These are phyloP conservation scores for Candida easanensis DNA, from an alignment of 805 yeast species.

Conservation along the genomic window DNA sequence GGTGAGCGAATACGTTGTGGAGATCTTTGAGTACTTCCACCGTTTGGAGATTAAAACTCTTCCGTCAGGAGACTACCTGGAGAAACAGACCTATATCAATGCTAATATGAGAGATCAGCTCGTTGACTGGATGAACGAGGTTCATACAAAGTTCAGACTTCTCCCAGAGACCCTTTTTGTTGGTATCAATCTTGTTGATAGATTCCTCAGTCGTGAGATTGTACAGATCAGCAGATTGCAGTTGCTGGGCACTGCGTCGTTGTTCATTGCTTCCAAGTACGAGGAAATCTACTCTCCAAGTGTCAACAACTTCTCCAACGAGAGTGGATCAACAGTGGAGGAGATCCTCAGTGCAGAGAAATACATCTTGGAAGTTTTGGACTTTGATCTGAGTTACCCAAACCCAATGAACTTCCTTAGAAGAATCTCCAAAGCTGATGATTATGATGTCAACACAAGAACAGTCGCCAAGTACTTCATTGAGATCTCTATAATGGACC, in stretches of 20 bases:
- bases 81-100: slow-evolving; percentile 60
- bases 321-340: slow-evolving; percentile 76
- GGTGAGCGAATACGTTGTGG: slow-evolving; percentile 87
- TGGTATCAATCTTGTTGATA: slow-evolving; percentile 82
- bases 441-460: slow-evolving; percentile 79
- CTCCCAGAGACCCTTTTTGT: slow-evolving; percentile 82
- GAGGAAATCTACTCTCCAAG: slow-evolving; percentile 91
- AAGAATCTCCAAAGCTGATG: slow-evolving; percentile 87
- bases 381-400: slow-evolving; percentile 78
- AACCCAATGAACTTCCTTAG: slow-evolving; percentile 88
- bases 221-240: slow-evolving; percentile 80
- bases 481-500: slow-evolving; percentile 75
- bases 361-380: slow-evolving; percentile 65
- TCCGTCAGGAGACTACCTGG: slow-evolving; percentile 65
- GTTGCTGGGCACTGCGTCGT: slow-evolving; percentile 77
- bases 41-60: slow-evolving; percentile 64
- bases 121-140: slow-evolving; percentile 93
- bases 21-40: slow-evolving; percentile 76
- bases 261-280: slow-evolving; percentile 88
- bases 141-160: slow-evolving; percentile 78
- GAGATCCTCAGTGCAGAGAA: slow-evolving; percentile 84
- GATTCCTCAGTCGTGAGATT: slow-evolving; percentile 72
- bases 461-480: slow-evolving; percentile 81
- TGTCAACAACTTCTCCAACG: slow-evolving; percentile 82
- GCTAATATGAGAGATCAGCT: slow-evolving; percentile 83